phyloP scores from a whole-genome alignment of 345 rosid species.

The Turritis glabra region DNA sequence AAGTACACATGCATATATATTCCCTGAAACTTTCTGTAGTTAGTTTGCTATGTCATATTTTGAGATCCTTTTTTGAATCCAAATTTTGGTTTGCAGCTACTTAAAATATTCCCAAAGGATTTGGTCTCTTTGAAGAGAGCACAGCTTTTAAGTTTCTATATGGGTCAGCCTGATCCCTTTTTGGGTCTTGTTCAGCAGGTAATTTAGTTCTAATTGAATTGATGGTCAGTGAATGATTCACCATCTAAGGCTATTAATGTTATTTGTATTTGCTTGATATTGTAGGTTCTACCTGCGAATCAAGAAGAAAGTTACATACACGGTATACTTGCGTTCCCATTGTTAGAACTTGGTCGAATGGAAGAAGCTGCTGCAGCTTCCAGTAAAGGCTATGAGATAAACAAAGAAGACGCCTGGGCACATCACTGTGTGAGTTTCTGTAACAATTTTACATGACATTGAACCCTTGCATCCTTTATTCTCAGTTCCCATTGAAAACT shows the following conservation, averaged over 20 bases:
- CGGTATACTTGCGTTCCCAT: conserved; percentile 86
- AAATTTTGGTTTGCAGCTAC: conserved; percentile 53
- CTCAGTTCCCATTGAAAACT: not conserved
- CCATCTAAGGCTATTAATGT: not conserved
- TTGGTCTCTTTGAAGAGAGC: conserved; percentile 73
- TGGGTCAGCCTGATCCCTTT: conserved; percentile 67
- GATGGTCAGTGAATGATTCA: not conserved
- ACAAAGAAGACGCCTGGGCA: conserved; percentile 73
- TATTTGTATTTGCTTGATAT: conserved; percentile 4
- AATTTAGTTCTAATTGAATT: conserved; percentile 24
- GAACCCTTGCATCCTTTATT: not conserved
- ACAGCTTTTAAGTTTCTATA: conserved; percentile 71
- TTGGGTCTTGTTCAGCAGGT: conserved; percentile 71
- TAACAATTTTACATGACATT: not conserved
- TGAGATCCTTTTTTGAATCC: not conserved
- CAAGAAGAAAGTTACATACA: conserved; percentile 65
- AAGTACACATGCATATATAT: conserved; percentile 9
- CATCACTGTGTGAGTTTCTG: conserved; percentile 78
- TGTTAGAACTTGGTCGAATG: conserved; percentile 82
- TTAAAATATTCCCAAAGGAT: conserved; percentile 71
- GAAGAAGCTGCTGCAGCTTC: conserved; percentile 82
- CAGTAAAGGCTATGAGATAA: conserved; percentile 69
- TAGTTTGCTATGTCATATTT: not conserved
- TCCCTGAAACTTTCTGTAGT: not conserved
- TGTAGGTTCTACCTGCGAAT: conserved; percentile 67